Evolutionary conservation across 306 rosid species (phyloP).

Genomic region (Lathyrus tuberosus): DNA sequence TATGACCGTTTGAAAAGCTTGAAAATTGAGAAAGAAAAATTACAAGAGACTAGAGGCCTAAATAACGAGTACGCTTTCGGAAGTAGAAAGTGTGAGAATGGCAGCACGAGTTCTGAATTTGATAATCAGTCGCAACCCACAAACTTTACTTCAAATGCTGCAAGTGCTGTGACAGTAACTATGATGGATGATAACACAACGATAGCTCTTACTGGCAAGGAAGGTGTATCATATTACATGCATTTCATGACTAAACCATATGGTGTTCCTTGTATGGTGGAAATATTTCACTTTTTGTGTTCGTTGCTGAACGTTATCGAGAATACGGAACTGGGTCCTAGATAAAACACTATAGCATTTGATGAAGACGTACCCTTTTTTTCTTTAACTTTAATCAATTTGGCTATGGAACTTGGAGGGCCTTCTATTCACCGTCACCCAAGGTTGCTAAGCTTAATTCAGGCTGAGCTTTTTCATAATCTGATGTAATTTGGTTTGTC

Average conservation of each 20-base stretch:
- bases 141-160: constrained; percentile 51
- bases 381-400: constrained; percentile 82
- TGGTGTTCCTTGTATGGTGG: constrained; percentile 98
- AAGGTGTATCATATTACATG: constrained; percentile 57
- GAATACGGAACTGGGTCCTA: constrained; percentile 66
- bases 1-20: too few relatives aligned
- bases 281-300: constrained; percentile 84
- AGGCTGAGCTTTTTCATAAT: constrained; percentile 73
- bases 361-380: constrained; percentile 94
- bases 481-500: too few relatives aligned
- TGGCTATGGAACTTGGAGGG: constrained; percentile 89
- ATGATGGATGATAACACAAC: constrained; percentile 58
- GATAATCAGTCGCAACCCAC: constrained; percentile 61
- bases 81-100: too few relatives aligned
- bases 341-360: constrained; percentile 75
- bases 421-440: too few relatives aligned
- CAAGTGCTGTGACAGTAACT: constrained; percentile 52
- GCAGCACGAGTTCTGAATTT: too few relatives aligned
- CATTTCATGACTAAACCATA: constrained; percentile 85
- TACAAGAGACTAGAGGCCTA: too few relatives aligned
- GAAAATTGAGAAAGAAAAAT: too few relatives aligned
- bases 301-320: constrained; percentile 79
- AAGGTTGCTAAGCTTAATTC: constrained; percentile 82
- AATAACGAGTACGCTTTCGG: too few relatives aligned
- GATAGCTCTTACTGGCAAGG: constrained; percentile 57